Evolutionary conservation across 805 yeast genomes (phyloP).

Genomic region (Metschnikowia aberdeeniae): DNA sequence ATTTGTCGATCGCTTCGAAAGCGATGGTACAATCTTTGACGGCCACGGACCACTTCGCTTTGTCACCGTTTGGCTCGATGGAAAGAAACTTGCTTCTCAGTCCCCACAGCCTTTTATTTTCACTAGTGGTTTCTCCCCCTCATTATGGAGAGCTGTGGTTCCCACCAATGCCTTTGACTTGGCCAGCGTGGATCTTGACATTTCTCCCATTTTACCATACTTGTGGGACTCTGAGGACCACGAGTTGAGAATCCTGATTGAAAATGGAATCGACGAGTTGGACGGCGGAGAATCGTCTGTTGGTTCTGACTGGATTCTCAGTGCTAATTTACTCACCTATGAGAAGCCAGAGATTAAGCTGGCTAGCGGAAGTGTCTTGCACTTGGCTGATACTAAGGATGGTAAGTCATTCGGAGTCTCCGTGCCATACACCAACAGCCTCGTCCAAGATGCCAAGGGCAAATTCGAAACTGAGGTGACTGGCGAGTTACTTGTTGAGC

Average conservation of each 20-base stretch:
- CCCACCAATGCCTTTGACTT: conserved; percentile 71
- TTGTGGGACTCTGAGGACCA: conserved; percentile 46
- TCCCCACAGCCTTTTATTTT: conserved; percentile 71
- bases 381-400: conserved; percentile 17
- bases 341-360: conserved; percentile 40
- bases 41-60: conserved; percentile 75
- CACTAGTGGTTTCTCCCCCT: conserved; percentile 80
- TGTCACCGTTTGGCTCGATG: conserved; percentile 59
- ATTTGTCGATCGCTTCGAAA: conserved; percentile 36
- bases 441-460: conserved; percentile 39
- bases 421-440: conserved; percentile 34
- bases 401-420: conserved; percentile 30
- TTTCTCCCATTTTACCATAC: conserved; percentile 66
- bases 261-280: conserved; percentile 17
- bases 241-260: conserved; percentile 23
- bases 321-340: conserved; percentile 55
- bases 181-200: conserved; percentile 63
- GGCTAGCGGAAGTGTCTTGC: conserved; percentile 36
- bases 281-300: conserved; percentile 20
- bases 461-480: conserved; percentile 28
- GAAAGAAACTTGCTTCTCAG: conserved; percentile 52
- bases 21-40: conserved; percentile 25
- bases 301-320: conserved; percentile 57
- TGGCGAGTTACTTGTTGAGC: conserved; percentile 34
- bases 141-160: conserved; percentile 78